Evolutionary conservation across 306 rosid species (phyloP).

Genomic region (Dalbergia cochinchinensis): DNA sequence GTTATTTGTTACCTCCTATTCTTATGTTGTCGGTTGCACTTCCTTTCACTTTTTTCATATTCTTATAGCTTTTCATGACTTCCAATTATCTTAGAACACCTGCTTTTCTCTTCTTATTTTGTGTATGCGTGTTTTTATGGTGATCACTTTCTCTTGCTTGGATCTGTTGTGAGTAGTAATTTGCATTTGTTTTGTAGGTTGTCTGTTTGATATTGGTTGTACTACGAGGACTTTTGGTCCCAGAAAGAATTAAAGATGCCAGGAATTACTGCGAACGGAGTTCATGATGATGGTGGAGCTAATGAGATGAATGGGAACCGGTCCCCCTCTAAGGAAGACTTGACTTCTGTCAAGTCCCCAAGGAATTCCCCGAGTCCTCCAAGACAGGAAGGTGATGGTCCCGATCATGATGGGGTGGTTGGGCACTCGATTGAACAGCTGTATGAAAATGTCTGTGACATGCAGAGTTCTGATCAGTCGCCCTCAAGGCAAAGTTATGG

Average conservation of each 20-base stretch:
- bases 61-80: slow-evolving; percentile 13
- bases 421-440: slow-evolving; percentile 93
- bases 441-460: slow-evolving; percentile 95
- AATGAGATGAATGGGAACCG: slow-evolving; percentile 54
- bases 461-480: slow-evolving; percentile 97
- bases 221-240: slow-evolving; percentile 37
- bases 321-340: slow-evolving; percentile 61
- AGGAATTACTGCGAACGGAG: slow-evolving; percentile 65
- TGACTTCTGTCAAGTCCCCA: slow-evolving; percentile 48
- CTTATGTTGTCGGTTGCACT: neutral
- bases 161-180: slow-evolving; percentile 44
- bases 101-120: neutral
- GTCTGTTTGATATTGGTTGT: slow-evolving; percentile 54
- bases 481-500: slow-evolving; percentile 87
- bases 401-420: slow-evolving; percentile 57
- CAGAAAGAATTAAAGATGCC: slow-evolving; percentile 68
- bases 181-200: slow-evolving; percentile 55
- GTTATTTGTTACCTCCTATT: neutral
- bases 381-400: slow-evolving; percentile 44
- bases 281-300: slow-evolving; percentile 56
- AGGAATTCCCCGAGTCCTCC: slow-evolving; percentile 55
- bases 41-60: neutral
- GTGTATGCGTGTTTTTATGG: neutral
- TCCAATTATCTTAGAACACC: slow-evolving; percentile 2
- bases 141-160: slow-evolving; percentile 29